Base-by-base conservation (phyloP, 352 stramenopile genomes). In the Phytophthora ohioensis region DNA sequence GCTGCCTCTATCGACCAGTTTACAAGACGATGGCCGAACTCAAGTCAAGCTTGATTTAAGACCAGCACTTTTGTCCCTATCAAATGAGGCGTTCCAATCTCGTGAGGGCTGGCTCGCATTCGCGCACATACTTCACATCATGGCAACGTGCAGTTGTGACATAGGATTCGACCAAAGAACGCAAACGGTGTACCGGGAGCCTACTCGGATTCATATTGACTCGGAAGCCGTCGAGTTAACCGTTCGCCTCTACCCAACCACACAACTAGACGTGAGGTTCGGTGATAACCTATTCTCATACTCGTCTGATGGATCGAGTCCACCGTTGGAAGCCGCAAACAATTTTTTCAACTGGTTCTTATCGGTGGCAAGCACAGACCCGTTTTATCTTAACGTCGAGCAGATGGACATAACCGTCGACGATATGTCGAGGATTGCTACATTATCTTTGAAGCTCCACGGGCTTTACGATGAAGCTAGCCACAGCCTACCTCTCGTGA, bases 51-150 rank as follows among this genome's bases (percentile, higher is more conserved):
- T 75, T 0, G 48, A 67, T 6, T 57, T 75, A 8, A 61, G 53
- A 10, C 47, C 55, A 2, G 7, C 32, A 13, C 55, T 75, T 9
- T 27, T 75, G 55, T 71, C 67, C 17, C 21, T 75, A 1, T 9
- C 34, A 10, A 52, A 49, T 21, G 13, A 56, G 2, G 60, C 54
- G 4, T 75, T 75, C 41, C 34, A 61, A 31, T 71, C 67, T 39
- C 46, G 36, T 7, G 54, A 75, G 30, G 67, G 60, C 8, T 75
- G 67, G 60, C 47, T 62, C 13, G 60, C 47, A 30, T 59, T 75
- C 15, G 41, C 67, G 2, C 46, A 69, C 7, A 45, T 70, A 31
- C 39, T 75, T 36, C 21, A 54, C 15, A 13, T 53, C 2, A 58
- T 74, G 5, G 47, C 39, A 1, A 36, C 38, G 1, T 70, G 61